Evolutionary conservation across 805 yeast species (phyloP).

Genomic region (Yamadazyma takamatsuzukensis): DNA sequence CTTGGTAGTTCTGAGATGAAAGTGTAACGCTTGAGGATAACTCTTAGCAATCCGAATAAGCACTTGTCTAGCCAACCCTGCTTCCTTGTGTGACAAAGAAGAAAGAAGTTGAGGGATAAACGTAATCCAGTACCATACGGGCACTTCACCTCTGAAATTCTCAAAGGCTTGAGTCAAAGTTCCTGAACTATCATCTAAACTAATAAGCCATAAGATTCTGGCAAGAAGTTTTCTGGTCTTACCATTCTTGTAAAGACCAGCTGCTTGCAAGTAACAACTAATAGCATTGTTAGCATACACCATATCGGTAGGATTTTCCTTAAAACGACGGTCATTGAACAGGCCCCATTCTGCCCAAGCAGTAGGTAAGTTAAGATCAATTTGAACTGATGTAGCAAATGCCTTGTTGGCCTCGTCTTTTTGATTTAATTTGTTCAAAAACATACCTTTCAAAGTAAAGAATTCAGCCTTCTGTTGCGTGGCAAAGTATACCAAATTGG

Average conservation of each 20-base stretch:
- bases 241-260: constrained; percentile 90
- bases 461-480: constrained; percentile 98
- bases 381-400: constrained; percentile 95
- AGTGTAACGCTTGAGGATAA: constrained; percentile 96
- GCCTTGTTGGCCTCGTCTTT: constrained; percentile 97
- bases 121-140: constrained; percentile 99
- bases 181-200: constrained; percentile 83
- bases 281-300: constrained; percentile 89
- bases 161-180: constrained; percentile 85
- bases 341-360: constrained; percentile 99
- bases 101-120: constrained; percentile 92
- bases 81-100: constrained; percentile 87
- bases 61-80: constrained; percentile 81
- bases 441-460: constrained; percentile 97
- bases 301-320: constrained; percentile 77
- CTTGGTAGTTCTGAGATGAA: constrained; percentile 90
- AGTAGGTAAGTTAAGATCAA: constrained; percentile 88
- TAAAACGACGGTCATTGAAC: constrained; percentile 84
- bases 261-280: constrained; percentile 95
- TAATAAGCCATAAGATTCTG: constrained; percentile 87
- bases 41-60: constrained; percentile 90
- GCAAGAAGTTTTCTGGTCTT: constrained; percentile 86
- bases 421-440: constrained; percentile 83
- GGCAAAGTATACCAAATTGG: constrained; percentile 92
- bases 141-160: constrained; percentile 90